Conservation (phyloP, 208 protist genomes). For the Acanthamoeba healyi region DNA sequence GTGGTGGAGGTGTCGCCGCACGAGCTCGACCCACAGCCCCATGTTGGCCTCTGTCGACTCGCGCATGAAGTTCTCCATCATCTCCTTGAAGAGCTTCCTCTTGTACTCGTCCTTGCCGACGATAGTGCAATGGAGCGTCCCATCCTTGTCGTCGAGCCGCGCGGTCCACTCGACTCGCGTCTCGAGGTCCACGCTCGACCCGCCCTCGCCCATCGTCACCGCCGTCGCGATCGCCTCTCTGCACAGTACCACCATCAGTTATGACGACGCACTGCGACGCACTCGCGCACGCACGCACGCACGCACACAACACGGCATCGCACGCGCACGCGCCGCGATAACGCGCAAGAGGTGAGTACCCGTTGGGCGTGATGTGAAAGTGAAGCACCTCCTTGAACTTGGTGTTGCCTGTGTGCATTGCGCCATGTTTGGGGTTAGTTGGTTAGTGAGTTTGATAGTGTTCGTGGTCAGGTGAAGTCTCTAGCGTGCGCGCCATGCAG, state of each 20-base stretch:
- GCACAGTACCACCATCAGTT: no score
- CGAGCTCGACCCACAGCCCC: background rate
- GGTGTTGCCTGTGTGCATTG: background rate
- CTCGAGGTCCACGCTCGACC: slow-evolving; percentile 14
- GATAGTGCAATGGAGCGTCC: background rate
- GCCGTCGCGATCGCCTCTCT: slow-evolving; percentile 1
- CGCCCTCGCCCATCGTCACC: slow-evolving; percentile 23
- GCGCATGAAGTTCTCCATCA: background rate
- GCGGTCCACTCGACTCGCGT: slow-evolving; percentile 35
- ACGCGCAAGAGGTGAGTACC: no score
- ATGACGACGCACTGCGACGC: no score
- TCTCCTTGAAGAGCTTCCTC: slow-evolving; percentile 16
- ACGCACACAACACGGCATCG: no score
- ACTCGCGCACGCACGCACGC: no score
- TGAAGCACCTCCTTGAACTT: slow-evolving; percentile 14
- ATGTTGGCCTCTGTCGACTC: slow-evolving; percentile 4
- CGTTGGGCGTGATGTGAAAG: background rate
- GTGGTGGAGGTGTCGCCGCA: slow-evolving; percentile 18
- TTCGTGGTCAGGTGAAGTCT: no score
- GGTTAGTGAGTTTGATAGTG: no score
- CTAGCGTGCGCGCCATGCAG: no score
- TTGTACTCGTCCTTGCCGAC: slow-evolving; percentile 8
- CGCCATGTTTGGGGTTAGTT: background rate
- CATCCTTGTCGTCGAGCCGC: background rate
- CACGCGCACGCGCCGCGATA: no score